phyloP scores from a whole-genome alignment of 2,329 filamentous ascomycete genomes.

The Colletotrichum acutatum region DNA sequence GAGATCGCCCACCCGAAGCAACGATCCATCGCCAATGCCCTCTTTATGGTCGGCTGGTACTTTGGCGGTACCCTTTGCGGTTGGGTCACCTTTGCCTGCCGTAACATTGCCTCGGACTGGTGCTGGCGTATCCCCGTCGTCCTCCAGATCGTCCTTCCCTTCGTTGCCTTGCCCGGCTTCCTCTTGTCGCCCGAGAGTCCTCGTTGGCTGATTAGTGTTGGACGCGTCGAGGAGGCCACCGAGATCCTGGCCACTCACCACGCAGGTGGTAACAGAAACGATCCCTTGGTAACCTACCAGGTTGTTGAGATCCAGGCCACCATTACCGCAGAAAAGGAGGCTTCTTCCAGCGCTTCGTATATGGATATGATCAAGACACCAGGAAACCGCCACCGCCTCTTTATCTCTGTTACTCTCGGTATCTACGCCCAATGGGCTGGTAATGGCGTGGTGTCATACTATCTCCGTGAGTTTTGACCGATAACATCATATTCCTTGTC shows the following conservation, averaged over 20 bases:
- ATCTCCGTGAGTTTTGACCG: conserved; percentile 38
- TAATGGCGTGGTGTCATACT: conserved; percentile 39
- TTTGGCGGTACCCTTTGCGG: conserved; percentile 49
- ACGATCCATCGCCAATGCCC: conserved; percentile 26
- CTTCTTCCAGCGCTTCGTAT: conserved; percentile 20
- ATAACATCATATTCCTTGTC: too few relatives aligned
- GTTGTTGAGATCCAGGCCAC: conserved; percentile 40
- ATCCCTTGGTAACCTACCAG: conserved; percentile 50
- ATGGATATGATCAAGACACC: conserved; percentile 37
- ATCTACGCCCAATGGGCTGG: conserved; percentile 43
- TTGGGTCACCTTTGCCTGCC: conserved; percentile 39
- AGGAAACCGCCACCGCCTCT: conserved; percentile 43
- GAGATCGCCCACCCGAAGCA: conserved; percentile 48
- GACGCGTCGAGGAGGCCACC: conserved; percentile 45
- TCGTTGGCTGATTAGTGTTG: conserved; percentile 43
- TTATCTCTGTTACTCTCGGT: conserved; percentile 43
- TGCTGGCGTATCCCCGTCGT: conserved; percentile 40
- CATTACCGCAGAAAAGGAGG: conserved; percentile 37
- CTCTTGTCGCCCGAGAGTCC: conserved; percentile 44
- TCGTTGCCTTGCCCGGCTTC: conserved; percentile 44
- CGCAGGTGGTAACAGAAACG: conserved; percentile 51
- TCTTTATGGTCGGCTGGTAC: conserved; percentile 38
- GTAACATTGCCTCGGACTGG: conserved; percentile 16
- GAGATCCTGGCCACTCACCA: conserved; percentile 53
- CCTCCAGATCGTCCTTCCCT: conserved; percentile 57